Evolutionary conservation across 2,329 filamentous ascomycete species (phyloP).

Genomic region (Juglanconis juglandina): DNA sequence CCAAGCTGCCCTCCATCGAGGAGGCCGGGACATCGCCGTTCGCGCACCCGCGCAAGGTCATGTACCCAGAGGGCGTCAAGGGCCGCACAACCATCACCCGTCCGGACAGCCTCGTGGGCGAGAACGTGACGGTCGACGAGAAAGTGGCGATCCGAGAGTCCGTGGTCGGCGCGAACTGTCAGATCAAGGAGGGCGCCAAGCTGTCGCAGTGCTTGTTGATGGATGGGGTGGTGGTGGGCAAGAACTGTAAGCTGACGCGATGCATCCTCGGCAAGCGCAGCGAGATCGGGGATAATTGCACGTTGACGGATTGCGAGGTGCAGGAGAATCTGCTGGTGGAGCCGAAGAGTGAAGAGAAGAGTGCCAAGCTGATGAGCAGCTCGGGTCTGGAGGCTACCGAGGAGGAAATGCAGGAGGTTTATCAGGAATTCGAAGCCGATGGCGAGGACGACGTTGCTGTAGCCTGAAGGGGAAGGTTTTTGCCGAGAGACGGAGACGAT

Average conservation of each 20-base stretch:
- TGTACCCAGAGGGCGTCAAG: constrained; percentile 78
- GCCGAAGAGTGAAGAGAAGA: constrained; percentile 67
- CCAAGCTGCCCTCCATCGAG: constrained; percentile 73
- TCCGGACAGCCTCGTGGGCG: constrained; percentile 76
- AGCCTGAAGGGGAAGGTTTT: not conserved
- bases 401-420: constrained; percentile 55
- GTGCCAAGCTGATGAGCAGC: constrained; percentile 65
- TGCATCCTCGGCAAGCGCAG: constrained; percentile 81
- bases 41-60: constrained; percentile 74
- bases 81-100: constrained; percentile 77
- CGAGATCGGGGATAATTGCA: constrained; percentile 75
- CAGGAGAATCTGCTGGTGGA: constrained; percentile 87
- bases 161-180: constrained; percentile 82
- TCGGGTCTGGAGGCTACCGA: constrained; percentile 63
- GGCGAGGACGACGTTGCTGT: constrained; percentile 7
- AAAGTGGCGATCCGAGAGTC: constrained; percentile 90
- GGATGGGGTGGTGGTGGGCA: constrained; percentile 84
- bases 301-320: constrained; percentile 86
- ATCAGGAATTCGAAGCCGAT: constrained; percentile 32
- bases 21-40: constrained; percentile 67
- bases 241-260: constrained; percentile 78
- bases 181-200: constrained; percentile 81
- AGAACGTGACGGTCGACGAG: constrained; percentile 85
- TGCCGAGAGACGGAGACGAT: not conserved
- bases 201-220: constrained; percentile 86